phyloP scores from a whole-genome alignment of 768 basidiomycete species.

The Kwoniella shandongensis region DNA sequence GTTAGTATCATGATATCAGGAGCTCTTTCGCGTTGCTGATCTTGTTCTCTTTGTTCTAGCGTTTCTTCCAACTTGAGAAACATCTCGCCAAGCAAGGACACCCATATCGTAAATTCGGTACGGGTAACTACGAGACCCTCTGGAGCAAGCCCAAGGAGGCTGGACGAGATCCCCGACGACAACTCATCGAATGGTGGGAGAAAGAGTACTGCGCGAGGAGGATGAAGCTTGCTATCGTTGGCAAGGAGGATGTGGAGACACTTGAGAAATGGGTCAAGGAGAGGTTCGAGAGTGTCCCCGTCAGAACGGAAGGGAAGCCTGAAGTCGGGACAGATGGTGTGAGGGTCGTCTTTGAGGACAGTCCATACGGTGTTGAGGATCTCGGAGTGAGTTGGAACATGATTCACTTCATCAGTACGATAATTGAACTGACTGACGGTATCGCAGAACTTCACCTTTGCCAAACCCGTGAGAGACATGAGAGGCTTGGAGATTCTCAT shows the following conservation, averaged over 20 bases:
- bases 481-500: constrained; percentile 77
- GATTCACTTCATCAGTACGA: neutral
- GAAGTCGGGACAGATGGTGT: constrained; percentile 40
- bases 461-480: constrained; percentile 86
- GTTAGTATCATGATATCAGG: constrained; percentile 57
- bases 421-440: neutral
- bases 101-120: constrained; percentile 88
- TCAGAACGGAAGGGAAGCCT: constrained; percentile 36
- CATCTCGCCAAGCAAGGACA: constrained; percentile 75
- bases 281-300: constrained; percentile 46
- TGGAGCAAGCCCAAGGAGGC: constrained; percentile 53
- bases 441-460: constrained; percentile 56
- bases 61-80: constrained; percentile 94
- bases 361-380: constrained; percentile 41
- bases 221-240: constrained; percentile 63
- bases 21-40: neutral
- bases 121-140: constrained; percentile 63
- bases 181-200: constrained; percentile 57
- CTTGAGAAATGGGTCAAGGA: constrained; percentile 50
- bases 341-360: constrained; percentile 39
- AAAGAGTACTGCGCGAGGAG: constrained; percentile 55
- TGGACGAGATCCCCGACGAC: constrained; percentile 54
- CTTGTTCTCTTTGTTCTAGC: constrained; percentile 40
- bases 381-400: constrained; percentile 40
- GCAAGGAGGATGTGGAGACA: constrained; percentile 52